Evolutionary conservation across 2,329 filamentous ascomycete species (phyloP).

Genomic region (Claviceps africana): DNA sequence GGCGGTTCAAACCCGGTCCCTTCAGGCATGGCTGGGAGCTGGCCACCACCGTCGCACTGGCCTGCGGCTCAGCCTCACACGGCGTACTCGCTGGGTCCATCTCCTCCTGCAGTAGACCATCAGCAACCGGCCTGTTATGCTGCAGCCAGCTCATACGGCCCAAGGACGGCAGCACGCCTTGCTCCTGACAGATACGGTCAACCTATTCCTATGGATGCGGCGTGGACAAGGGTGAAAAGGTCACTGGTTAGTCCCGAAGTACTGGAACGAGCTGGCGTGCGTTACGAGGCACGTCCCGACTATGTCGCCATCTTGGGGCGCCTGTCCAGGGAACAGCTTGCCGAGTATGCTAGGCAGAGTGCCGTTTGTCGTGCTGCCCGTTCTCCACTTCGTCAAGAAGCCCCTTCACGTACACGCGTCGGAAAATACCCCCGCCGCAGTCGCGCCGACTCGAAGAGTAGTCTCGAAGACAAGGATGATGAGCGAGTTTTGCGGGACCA

Average conservation of each 20-base stretch:
- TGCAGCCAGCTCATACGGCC: conserved; percentile 14
- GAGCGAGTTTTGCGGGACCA: conserved; percentile 17
- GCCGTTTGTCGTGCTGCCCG: conserved; percentile 31
- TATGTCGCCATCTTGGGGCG: conserved; percentile 47
- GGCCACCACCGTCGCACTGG: conserved; percentile 6
- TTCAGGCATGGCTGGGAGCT: conserved; percentile 18
- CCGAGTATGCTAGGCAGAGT: conserved; percentile 34
- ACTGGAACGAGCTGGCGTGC: conserved; percentile 35
- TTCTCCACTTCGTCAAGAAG: conserved; percentile 7
- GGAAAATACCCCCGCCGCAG: conserved; percentile 6
- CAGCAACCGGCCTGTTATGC: neutral
- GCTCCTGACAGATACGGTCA: conserved; percentile 44
- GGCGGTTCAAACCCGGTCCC: conserved; percentile 19
- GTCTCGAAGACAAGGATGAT: conserved; percentile 18
- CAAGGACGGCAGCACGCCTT: conserved; percentile 23
- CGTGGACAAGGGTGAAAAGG: conserved; percentile 44
- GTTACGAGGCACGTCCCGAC: conserved; percentile 44
- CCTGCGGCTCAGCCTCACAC: conserved; percentile 21
- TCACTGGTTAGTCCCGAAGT: conserved; percentile 40
- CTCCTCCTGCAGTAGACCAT: conserved; percentile 18
- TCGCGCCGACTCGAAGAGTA: conserved; percentile 20
- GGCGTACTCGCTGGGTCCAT: conserved; percentile 11
- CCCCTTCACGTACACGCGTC: conserved; percentile 6
- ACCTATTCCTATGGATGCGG: conserved; percentile 40
- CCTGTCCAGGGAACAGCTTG: conserved; percentile 36